These are phyloP conservation scores for Eucalyptus regnans DNA, from an alignment of 345 rosid genomes.

Conservation along the genomic window DNA sequence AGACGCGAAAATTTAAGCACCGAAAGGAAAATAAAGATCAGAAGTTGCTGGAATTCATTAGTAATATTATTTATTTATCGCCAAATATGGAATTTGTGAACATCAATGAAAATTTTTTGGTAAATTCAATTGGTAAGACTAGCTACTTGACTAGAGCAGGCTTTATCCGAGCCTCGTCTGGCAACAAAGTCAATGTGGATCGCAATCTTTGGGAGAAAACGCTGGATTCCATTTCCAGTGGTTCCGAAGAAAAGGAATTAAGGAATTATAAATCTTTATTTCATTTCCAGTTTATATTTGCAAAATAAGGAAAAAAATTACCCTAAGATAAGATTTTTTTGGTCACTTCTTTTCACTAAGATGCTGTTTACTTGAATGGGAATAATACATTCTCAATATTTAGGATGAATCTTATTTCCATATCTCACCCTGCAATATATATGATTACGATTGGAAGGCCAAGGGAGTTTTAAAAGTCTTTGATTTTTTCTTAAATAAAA, in stretches of 20 bases:
- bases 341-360: not conserved
- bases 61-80: not conserved
- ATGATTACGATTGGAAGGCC: not conserved
- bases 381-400: not conserved
- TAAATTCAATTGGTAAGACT: not conserved
- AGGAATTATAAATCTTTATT: not conserved
- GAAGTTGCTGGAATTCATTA: not conserved
- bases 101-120: not conserved
- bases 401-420: not conserved
- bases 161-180: not conserved
- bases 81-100: not conserved
- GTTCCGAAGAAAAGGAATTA: not conserved
- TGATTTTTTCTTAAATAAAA: not conserved
- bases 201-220: not conserved
- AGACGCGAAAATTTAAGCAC: not conserved
- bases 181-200: not conserved
- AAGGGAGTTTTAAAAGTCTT: not conserved
- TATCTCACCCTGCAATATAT: not conserved
- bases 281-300: not conserved
- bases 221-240: not conserved
- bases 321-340: not conserved
- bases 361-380: not conserved
- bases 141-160: not conserved
- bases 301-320: not conserved
- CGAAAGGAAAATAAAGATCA: not conserved